Percentiles rank a stretch among this genome's conserved stretches.
Evolutionary conservation across 306 rosid genomes (phyloP).

Genomic region (Dicorynia guianensis): DNA sequence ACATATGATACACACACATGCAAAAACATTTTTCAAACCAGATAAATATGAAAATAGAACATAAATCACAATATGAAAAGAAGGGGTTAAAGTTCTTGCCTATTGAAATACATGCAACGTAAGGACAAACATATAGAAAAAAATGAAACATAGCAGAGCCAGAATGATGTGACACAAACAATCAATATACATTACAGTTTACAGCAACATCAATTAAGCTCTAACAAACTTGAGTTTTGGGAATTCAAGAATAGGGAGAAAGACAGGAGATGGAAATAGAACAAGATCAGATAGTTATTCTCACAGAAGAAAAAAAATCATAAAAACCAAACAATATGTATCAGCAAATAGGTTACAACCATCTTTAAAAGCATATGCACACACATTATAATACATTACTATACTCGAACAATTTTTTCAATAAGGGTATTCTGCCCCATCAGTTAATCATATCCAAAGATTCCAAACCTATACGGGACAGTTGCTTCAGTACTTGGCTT

Average conservation of each 20-base stretch:
- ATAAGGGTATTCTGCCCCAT: background rate
- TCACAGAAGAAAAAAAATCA: background rate
- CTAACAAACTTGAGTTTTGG: background rate
- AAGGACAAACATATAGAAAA: background rate
- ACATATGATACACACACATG: conserved; percentile 17
- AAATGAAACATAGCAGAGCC: background rate
- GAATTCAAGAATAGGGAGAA: background rate
- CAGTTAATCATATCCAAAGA: background rate
- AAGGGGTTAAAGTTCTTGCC: background rate
- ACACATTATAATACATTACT: background rate
- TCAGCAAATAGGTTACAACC: conserved; percentile 16
- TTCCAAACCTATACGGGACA: background rate
- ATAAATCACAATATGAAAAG: conserved; percentile 24
- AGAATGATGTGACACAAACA: background rate
- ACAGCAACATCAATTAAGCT: background rate
- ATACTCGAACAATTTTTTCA: conserved; percentile 8
- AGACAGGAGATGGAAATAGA: background rate
- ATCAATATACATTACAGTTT: background rate
- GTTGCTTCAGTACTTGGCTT: conserved; percentile 21
- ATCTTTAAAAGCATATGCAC: background rate
- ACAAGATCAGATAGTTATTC: background rate
- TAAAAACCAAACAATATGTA: conserved; percentile 11
- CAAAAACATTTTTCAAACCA: conserved; percentile 4
- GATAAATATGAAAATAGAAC: conserved; percentile 9
- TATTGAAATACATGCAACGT: too few relatives aligned